phyloP scores from a whole-genome alignment of 768 basidiomycete genomes.

The Suillus subaureus region DNA sequence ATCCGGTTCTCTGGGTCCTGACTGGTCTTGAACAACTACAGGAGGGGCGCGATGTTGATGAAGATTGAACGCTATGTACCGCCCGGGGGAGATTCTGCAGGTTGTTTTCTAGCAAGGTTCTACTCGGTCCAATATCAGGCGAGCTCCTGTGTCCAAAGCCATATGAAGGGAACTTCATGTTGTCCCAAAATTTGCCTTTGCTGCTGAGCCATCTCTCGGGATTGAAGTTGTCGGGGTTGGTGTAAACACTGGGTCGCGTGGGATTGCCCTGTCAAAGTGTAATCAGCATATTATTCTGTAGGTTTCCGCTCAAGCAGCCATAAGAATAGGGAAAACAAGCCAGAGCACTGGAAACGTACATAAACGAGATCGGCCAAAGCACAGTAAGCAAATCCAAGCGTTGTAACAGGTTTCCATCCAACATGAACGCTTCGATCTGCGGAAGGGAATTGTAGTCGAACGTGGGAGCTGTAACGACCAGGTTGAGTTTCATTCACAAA shows the following conservation, averaged over 20 bases:
- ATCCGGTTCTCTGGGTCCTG: conserved; percentile 56
- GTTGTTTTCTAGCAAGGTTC: conserved; percentile 22
- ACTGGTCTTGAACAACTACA: conserved; percentile 65
- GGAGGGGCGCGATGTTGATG: conserved; percentile 60
- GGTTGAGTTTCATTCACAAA: conserved; percentile 5
- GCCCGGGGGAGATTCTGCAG: conserved; percentile 62
- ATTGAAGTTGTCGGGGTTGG: conserved; percentile 58
- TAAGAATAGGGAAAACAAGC: not conserved
- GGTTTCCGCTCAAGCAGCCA: conserved; percentile 22
- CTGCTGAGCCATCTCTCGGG: conserved; percentile 57
- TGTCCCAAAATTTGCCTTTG: conserved; percentile 47
- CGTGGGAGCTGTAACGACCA: conserved; percentile 36
- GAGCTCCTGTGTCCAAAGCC: conserved; percentile 53
- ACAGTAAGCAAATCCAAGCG: conserved; percentile 60
- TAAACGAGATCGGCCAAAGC: conserved; percentile 66
- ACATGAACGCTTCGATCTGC: conserved; percentile 41
- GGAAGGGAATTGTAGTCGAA: conserved; percentile 41
- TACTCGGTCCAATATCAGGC: not conserved
- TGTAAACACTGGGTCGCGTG: conserved; percentile 59
- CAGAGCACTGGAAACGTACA: conserved; percentile 35
- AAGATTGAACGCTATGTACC: conserved; percentile 68
- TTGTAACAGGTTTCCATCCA: conserved; percentile 46
- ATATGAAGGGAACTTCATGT: conserved; percentile 42
- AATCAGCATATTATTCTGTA: conserved; percentile 2
- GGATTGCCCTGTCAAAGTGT: conserved; percentile 44